Conservation (phyloP, 2,329 filamentous ascomycete genomes). For the Penicillium frequentans region DNA sequence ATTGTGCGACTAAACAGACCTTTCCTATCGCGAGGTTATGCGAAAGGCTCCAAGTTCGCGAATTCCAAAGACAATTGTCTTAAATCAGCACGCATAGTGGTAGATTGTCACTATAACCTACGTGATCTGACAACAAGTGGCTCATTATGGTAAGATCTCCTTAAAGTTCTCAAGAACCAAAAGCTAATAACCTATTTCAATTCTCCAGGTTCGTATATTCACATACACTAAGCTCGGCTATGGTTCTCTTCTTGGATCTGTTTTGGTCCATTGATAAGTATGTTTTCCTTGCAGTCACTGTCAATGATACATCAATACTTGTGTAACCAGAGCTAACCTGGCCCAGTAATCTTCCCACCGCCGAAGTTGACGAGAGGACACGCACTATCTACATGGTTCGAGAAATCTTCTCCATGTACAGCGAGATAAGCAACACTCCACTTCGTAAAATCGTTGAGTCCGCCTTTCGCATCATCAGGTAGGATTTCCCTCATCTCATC, state of each 20-base stretch:
- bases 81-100: neutral
- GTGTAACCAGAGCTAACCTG: neutral
- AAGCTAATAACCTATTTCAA: neutral
- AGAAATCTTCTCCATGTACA: neutral
- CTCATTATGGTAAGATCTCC: neutral
- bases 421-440: neutral
- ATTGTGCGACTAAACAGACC: neutral
- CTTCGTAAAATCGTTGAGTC: neutral
- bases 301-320: neutral
- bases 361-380: neutral
- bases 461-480: constrained; percentile 1
- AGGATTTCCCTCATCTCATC: neutral
- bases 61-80: neutral
- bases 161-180: neutral
- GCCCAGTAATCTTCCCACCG: neutral
- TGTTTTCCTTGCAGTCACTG: neutral
- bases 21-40: neutral
- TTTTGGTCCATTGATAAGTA: constrained; percentile 1
- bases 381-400: neutral
- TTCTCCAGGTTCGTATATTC: neutral
- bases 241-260: neutral
- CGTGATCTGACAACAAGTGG: neutral
- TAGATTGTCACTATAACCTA: constrained; percentile 1
- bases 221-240: neutral
- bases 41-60: neutral